Base-by-base conservation (phyloP, 2,329 filamentous ascomycete genomes). In the Ceratocystis smalleyi region DNA sequence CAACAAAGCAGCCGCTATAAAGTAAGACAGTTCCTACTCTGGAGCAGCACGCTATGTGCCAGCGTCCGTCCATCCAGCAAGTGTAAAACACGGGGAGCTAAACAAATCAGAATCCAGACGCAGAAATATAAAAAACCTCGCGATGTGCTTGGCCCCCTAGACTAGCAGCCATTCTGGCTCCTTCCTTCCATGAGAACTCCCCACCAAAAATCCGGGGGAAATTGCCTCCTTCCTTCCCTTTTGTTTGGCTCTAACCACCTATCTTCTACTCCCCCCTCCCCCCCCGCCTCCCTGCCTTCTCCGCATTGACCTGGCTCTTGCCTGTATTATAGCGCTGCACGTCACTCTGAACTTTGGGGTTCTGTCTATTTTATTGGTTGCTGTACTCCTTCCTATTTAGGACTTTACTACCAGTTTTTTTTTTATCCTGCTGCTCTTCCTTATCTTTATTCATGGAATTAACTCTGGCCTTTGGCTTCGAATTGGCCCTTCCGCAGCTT, bases 131-230 rank as follows among this genome's bases (percentile, higher is more conserved):
- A 22, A 55, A 55, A 32, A 55, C 12, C 54, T 7, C 30, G 22
- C 17, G 1, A 55, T n/a, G 35, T 35, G 32, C 19, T 35, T 8
- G n/a, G 7, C 32, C 24, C 24, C 51, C 51, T 17, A 30, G 15
- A 35, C 32, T 35, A 35, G 32, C 10, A 7, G 15, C 35, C 10
- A 40, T 12, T 35, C 30, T 57, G 19, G 54, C 32, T 32, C 30
- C 27, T 57, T 57, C 54, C 54, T 57, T 43, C 12, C 59, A 61
- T 12, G 30, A 57, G 32, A 35, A 35, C 5, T 17, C 54, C 24
- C 54, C 54, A 15, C 54, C 54, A 54, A 55, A 55, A 43, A 61
- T 27, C 40, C 40, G 59, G 57, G 59, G 19, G 43, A 61, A 45
- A 61, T 61, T 61, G 6, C 4, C 35, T 43, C 40, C 19, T 43